A percentile compares a stretch with the other conserved stretches of the same genome.
Evolutionary conservation across 2,329 filamentous ascomycete species (phyloP).

Genomic region (Trichoderma sp.): DNA sequence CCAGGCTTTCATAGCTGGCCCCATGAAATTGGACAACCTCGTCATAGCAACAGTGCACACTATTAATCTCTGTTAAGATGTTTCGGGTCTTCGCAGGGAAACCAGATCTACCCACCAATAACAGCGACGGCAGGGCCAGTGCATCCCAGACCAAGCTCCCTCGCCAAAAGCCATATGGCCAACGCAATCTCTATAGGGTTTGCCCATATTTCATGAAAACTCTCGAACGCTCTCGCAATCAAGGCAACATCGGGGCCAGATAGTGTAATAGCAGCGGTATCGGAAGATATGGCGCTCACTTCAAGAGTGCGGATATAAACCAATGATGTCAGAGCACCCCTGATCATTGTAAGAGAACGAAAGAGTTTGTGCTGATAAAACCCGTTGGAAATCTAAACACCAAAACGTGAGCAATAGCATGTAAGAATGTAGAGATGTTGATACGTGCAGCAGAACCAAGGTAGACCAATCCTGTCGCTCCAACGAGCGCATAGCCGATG

Average conservation of each 20-base stretch:
- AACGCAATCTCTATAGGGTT: constrained; percentile 41
- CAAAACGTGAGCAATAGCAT: background rate
- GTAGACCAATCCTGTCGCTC: constrained; percentile 24
- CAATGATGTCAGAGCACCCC: constrained; percentile 22
- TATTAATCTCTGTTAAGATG: background rate
- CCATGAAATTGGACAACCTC: constrained; percentile 22
- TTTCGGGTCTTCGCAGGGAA: background rate
- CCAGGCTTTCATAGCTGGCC: constrained; percentile 22
- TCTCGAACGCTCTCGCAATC: constrained; percentile 27
- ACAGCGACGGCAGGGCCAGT: constrained; percentile 41
- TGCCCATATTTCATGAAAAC: constrained; percentile 42
- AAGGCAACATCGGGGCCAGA: constrained; percentile 41
- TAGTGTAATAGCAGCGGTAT: constrained; percentile 25
- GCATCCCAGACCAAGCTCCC: constrained; percentile 44
- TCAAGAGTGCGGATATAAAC: constrained; percentile 25
- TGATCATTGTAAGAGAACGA: constrained; percentile 25
- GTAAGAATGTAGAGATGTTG: background rate
- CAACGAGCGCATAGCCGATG: constrained; percentile 21
- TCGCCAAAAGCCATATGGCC: constrained; percentile 44
- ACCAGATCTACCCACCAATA: constrained; percentile 18
- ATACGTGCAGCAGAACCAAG: constrained; percentile 20
- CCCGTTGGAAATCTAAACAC: constrained; percentile 12
- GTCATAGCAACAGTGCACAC: constrained; percentile 19
- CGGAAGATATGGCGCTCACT: constrained; percentile 20
- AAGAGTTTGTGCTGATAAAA: constrained; percentile 23